Evolutionary conservation across 2,329 filamentous ascomycete genomes (phyloP).

Genomic region (Talaromyces sp.): DNA sequence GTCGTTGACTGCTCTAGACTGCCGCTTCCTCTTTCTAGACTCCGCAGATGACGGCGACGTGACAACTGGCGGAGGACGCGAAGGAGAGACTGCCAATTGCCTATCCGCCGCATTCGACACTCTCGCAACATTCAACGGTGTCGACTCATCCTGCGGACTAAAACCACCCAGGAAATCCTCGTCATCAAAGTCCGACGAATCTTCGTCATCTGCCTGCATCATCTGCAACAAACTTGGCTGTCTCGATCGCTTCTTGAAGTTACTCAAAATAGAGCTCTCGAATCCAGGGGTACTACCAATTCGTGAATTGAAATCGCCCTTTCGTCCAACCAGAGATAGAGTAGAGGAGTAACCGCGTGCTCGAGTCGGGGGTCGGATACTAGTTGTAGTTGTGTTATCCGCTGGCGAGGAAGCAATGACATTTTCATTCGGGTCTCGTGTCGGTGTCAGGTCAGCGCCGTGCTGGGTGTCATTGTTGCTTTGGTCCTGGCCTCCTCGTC

Average conservation of each 20-base stretch:
- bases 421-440: slow-evolving; percentile 32
- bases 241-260: slow-evolving; percentile 45
- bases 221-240: slow-evolving; percentile 48
- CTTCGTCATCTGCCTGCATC: slow-evolving; percentile 43
- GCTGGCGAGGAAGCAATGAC: slow-evolving; percentile 39
- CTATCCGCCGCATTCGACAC: slow-evolving; percentile 17
- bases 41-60: slow-evolving; percentile 28
- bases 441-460: slow-evolving; percentile 32
- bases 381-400: slow-evolving; percentile 34
- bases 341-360: slow-evolving; percentile 43
- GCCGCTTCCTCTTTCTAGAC: slow-evolving; percentile 41
- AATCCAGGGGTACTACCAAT: slow-evolving; percentile 43
- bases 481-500: neutral
- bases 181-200: slow-evolving; percentile 38
- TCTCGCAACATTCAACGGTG: slow-evolving; percentile 40
- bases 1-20: slow-evolving; percentile 22
- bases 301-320: slow-evolving; percentile 36
- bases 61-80: slow-evolving; percentile 20
- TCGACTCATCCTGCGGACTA: slow-evolving; percentile 47
- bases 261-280: slow-evolving; percentile 45
- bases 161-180: slow-evolving; percentile 46
- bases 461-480: neutral
- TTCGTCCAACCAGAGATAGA: slow-evolving; percentile 38
- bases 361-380: slow-evolving; percentile 37
- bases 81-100: slow-evolving; percentile 26